Conservation (phyloP, 192 early-diverging fungal species). For the Coemansia sp. region DNA sequence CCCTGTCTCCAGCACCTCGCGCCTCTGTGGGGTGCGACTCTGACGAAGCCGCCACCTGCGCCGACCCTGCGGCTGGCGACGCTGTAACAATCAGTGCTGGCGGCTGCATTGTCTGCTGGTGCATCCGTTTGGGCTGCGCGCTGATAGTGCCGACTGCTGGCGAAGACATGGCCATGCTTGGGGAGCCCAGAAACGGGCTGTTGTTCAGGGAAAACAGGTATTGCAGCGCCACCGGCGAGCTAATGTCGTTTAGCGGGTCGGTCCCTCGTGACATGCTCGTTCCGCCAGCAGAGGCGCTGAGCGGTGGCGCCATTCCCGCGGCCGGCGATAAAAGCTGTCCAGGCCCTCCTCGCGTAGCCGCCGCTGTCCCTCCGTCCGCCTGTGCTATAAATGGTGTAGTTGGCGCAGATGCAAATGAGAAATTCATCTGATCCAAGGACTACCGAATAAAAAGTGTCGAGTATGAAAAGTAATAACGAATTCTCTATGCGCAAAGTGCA, state of each 20-base stretch:
- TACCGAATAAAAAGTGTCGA: background rate
- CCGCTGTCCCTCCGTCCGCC: constrained; percentile 28
- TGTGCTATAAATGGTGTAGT: constrained; percentile 53
- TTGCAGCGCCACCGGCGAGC: constrained; percentile 42
- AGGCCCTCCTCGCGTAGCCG: background rate
- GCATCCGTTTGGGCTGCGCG: constrained; percentile 15
- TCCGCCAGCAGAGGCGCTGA: constrained; percentile 9
- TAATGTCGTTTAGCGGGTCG: constrained; percentile 45
- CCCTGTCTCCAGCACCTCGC: background rate
- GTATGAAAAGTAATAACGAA: background rate
- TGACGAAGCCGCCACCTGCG: constrained; percentile 5
- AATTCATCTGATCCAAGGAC: constrained; percentile 37
- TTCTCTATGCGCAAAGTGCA: background rate
- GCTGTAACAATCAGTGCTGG: constrained; percentile 26
- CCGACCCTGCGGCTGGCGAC: constrained; percentile 14
- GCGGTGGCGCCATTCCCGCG: constrained; percentile 7
- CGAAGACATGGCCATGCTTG: constrained; percentile 18
- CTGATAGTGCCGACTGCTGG: constrained; percentile 19
- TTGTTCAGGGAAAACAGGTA: constrained; percentile 38
- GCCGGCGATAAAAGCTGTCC: constrained; percentile 23
- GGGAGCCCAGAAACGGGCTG: constrained; percentile 29
- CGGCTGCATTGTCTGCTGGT: constrained; percentile 16
- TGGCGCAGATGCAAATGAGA: constrained; percentile 55
- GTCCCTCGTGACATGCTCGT: constrained; percentile 29
- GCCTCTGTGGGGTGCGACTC: background rate